Base-by-base conservation (phyloP, 495 filamentous ascomycete species). In the Trichoderma asperelloides region DNA sequence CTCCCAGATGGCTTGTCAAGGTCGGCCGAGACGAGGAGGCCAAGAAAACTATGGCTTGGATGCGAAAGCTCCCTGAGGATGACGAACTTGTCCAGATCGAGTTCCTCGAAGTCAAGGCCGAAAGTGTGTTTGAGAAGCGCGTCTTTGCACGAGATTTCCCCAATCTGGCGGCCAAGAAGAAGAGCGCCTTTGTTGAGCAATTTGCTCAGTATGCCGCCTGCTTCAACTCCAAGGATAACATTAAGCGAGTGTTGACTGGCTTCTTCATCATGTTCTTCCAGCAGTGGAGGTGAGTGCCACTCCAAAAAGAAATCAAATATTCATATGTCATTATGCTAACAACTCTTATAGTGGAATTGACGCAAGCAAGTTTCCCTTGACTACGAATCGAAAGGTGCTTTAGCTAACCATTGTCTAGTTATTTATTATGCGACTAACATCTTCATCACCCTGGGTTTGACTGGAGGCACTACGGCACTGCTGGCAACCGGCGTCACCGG, bases 1-100 rank as follows among this genome's bases (percentile, higher is more conserved):
- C 86, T 3, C 87, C 87, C 15, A 81, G 86, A 27, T 89, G 86
- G 84, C 79, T 88, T 12, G 82, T 82, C 63, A 88, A 88, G 67
- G 85, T 81, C 11, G 86, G 85, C 11, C 82, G 85, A 8, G 81
- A 84, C 65, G 81, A 88, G 25, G 86, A 88, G 71, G 86, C 83
- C 13, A 82, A 49, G 37, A 55, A 51, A 6, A 68, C 66, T 9
- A 28, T 68, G 23, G 23, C 66, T 18, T 64, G 40, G 30, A 41
- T 68, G 41, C 60, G 66, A 62, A 64, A 68, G 66, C 75, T 78
- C 40, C 69, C 74, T 0, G 47, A 64, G 8, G 81, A 86, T 67
- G 84, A 84, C 28, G 82, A 84, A 6, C 84, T 77, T 65, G 79
- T 88, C 63, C 74, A 79, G 67, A 70, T 82, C 23, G 87, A 89